These are phyloP conservation scores for Globisporangium nagaii DNA, from an alignment of 352 stramenopile species.

Conservation along the genomic window DNA sequence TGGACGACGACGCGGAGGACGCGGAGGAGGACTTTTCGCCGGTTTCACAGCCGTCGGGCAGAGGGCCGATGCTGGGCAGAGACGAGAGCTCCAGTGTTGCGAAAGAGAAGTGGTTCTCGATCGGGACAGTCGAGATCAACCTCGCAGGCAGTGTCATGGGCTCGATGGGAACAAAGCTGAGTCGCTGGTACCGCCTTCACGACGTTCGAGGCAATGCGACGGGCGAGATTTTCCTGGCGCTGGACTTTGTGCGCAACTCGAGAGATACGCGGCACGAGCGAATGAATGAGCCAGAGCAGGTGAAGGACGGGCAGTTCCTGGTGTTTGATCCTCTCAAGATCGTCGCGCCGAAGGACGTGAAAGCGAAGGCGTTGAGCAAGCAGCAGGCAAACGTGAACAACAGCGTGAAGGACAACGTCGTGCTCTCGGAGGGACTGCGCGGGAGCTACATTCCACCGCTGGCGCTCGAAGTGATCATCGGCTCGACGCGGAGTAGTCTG, in stretches of 20 bases:
- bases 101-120: slow-evolving; percentile 63
- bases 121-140: slow-evolving; percentile 82
- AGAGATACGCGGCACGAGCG: slow-evolving; percentile 22
- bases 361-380: slow-evolving; percentile 18
- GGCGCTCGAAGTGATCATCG: slow-evolving; percentile 81
- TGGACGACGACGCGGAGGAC: slow-evolving; percentile 62
- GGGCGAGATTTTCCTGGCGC: slow-evolving; percentile 76
- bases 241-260: slow-evolving; percentile 69
- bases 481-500: slow-evolving; percentile 57
- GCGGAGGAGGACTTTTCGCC: slow-evolving; percentile 20
- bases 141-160: slow-evolving; percentile 84
- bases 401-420: slow-evolving; percentile 52
- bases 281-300: slow-evolving; percentile 57
- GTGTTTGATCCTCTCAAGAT: slow-evolving; percentile 87
- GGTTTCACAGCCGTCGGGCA: slow-evolving; percentile 14
- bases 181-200: slow-evolving; percentile 80
- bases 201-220: slow-evolving; percentile 75
- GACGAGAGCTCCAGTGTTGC: slow-evolving; percentile 53
- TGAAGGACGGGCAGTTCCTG: slow-evolving; percentile 78
- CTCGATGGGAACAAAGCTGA: slow-evolving; percentile 57
- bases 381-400: slow-evolving; percentile 2
- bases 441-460: slow-evolving; percentile 81
- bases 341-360: slow-evolving; percentile 44
- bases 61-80: slow-evolving; percentile 18
- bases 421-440: slow-evolving; percentile 72